Evolutionary conservation across 257 asterid genomes (phyloP).

Genomic region (Petunia secreta): DNA sequence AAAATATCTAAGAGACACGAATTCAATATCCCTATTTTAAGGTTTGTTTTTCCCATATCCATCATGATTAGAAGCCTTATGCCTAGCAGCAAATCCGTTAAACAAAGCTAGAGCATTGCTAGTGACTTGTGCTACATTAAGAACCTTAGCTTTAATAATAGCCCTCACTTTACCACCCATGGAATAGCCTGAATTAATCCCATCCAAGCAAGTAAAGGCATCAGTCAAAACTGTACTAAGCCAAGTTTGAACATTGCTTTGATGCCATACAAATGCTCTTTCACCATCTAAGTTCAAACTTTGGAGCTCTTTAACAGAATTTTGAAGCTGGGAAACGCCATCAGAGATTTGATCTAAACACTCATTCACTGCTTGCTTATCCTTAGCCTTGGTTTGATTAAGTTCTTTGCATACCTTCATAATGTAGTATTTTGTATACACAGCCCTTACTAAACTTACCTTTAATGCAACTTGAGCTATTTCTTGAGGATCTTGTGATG

Average conservation of each 20-base stretch:
- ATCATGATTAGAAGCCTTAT: slow-evolving; percentile 29
- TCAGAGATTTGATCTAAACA: slow-evolving; percentile 67
- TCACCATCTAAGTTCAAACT: slow-evolving; percentile 40
- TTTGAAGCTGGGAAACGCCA: slow-evolving; percentile 55
- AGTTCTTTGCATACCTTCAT: slow-evolving; percentile 49
- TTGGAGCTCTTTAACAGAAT: slow-evolving; percentile 54
- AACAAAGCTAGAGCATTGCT: slow-evolving; percentile 62
- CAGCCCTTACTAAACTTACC: slow-evolving; percentile 53
- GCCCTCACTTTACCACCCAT: slow-evolving; percentile 48
- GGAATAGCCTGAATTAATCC: slow-evolving; percentile 48
- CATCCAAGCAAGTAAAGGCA: slow-evolving; percentile 52
- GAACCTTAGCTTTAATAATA: slow-evolving; percentile 53
- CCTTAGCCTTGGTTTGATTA: slow-evolving; percentile 36
- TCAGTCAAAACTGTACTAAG: slow-evolving; percentile 60
- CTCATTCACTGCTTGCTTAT: slow-evolving; percentile 45
- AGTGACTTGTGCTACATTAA: slow-evolving; percentile 60
- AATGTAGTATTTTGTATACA: slow-evolving; percentile 50
- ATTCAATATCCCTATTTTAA: not conserved
- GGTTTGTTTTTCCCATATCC: not conserved
- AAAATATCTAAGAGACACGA: not conserved
- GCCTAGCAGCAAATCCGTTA: slow-evolving; percentile 53
- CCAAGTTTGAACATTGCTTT: slow-evolving; percentile 61
- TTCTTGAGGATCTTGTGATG: slow-evolving; percentile 41
- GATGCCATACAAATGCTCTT: slow-evolving; percentile 56
- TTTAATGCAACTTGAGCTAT: slow-evolving; percentile 55